Conservation (phyloP, 768 basidiomycete genomes). For the Psilocybe azurescens region DNA sequence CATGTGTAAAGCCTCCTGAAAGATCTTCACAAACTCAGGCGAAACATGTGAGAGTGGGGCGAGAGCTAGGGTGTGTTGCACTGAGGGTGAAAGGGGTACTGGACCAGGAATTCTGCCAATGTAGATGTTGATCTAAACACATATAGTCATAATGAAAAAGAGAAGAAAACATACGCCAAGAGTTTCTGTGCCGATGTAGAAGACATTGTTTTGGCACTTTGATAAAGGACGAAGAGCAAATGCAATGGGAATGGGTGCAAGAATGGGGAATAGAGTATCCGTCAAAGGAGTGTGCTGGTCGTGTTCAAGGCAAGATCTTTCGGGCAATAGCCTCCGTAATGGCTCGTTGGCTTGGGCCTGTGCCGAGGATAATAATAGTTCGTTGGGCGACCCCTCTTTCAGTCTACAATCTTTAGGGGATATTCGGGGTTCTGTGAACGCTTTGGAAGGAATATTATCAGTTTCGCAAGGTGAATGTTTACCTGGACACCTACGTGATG, state of each 20-base stretch:
- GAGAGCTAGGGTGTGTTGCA: slow-evolving; percentile 83
- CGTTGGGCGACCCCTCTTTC: background rate
- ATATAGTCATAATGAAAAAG: background rate
- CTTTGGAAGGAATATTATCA: too few species aligned
- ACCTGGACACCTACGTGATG: too few species aligned
- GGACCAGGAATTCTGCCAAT: slow-evolving; percentile 54
- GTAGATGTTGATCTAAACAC: background rate
- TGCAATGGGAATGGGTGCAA: background rate
- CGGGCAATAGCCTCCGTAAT: slow-evolving; percentile 9
- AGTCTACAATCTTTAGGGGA: too few species aligned
- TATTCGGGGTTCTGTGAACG: too few species aligned
- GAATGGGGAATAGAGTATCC: background rate
- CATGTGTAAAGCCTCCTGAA: slow-evolving; percentile 80
- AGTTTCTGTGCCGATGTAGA: slow-evolving; percentile 14
- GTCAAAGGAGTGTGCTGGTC: background rate
- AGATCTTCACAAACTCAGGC: slow-evolving; percentile 80
- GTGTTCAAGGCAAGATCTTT: background rate
- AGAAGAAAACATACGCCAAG: slow-evolving; percentile 8
- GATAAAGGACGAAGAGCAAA: background rate
- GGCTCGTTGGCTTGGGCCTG: slow-evolving; percentile 13
- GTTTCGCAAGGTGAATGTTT: too few species aligned
- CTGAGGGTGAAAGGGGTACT: slow-evolving; percentile 56
- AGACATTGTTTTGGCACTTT: slow-evolving; percentile 2
- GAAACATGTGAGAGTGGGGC: slow-evolving; percentile 83
- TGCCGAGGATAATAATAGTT: slow-evolving; percentile 18